A percentile compares a stretch with the other conserved stretches of the same genome.
Conservation (phyloP, 2,329 filamentous ascomycete genomes). For the Zasmidium cellare region DNA sequence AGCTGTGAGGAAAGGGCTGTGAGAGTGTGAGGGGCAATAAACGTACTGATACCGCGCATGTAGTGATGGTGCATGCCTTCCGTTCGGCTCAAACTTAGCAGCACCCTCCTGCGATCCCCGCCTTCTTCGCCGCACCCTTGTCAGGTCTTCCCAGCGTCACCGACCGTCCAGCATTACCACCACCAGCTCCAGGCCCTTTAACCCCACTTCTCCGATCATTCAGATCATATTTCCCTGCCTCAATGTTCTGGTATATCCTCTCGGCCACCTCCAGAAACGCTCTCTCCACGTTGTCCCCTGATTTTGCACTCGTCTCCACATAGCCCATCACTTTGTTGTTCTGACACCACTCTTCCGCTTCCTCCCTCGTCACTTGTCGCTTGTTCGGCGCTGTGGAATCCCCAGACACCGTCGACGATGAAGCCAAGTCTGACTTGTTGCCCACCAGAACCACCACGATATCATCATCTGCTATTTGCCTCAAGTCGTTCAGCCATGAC, state of each 20-base stretch:
- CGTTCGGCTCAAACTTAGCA: constrained; percentile 11
- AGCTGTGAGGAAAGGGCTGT: no score
- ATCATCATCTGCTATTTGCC: constrained; percentile 91
- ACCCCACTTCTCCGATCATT: constrained; percentile 91
- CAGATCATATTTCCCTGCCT: constrained; percentile 90
- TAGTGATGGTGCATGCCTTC: background rate
- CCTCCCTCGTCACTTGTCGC: constrained; percentile 76
- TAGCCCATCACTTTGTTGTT: constrained; percentile 87
- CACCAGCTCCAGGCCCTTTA: constrained; percentile 64
- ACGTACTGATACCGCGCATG: no score
- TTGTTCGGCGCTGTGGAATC: constrained; percentile 52
- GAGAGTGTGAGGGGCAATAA: no score
- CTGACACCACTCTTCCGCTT: constrained; percentile 87
- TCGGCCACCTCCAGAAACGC: constrained; percentile 93
- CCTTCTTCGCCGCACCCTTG: constrained; percentile 33
- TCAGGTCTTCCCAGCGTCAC: constrained; percentile 48
- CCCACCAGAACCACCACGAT: constrained; percentile 94
- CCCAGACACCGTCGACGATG: constrained; percentile 39
- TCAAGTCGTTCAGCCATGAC: constrained; percentile 89
- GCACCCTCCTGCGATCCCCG: constrained; percentile 20
- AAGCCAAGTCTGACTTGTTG: constrained; percentile 85
- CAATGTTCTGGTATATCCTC: constrained; percentile 94
- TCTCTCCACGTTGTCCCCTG: constrained; percentile 86
- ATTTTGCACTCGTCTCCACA: constrained; percentile 95
- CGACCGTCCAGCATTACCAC: constrained; percentile 41